Percentiles rank a stretch among this genome's conserved stretches.
These are phyloP conservation scores for Croton laevigatus DNA, from an alignment of 441 rosid genomes.

Conservation along the genomic window DNA sequence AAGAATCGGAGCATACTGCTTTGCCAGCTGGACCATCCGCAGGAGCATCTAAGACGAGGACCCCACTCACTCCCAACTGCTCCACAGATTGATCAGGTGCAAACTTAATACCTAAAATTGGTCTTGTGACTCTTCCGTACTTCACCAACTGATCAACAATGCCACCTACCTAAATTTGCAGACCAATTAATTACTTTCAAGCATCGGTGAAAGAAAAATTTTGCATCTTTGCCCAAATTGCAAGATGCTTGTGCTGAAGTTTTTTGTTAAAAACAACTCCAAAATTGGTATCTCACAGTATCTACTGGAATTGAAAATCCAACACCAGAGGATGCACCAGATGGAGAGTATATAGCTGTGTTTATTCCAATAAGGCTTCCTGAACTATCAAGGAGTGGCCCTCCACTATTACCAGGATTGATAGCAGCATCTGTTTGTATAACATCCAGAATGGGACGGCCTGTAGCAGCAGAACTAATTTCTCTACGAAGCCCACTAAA, in stretches of 20 bases:
- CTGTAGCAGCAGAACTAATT: conserved; percentile 97
- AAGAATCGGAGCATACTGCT: conserved; percentile 56
- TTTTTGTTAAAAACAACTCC: conserved; percentile 6
- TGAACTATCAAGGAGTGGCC: conserved; percentile 93
- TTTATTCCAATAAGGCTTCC: conserved; percentile 92
- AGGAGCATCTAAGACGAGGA: conserved; percentile 95
- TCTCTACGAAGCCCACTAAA: conserved; percentile 91
- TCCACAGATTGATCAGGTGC: conserved; percentile 99
- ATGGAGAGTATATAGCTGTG: conserved; percentile 97
- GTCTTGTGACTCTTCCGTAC: conserved; percentile 89
- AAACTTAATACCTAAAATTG: conserved; percentile 91
- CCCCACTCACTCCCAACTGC: conserved; percentile 96
- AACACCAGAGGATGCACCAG: conserved; percentile 98
- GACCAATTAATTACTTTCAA: conserved; percentile 2
- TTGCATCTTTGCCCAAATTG: not conserved
- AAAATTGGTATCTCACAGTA: conserved; percentile 57
- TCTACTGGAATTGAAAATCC: conserved; percentile 98
- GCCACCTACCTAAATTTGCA: conserved; percentile 68
- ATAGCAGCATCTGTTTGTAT: conserved; percentile 98
- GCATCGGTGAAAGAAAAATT: conserved; percentile 3
- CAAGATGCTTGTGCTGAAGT: not conserved
- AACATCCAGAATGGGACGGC: conserved; percentile 99
- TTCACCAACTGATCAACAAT: conserved; percentile 89
- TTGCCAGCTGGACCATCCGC: conserved; percentile 91
- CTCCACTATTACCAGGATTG: conserved; percentile 98